Evolutionary conservation across 768 basidiomycete genomes (phyloP).

Genomic region (Albatrellus ellisii): DNA sequence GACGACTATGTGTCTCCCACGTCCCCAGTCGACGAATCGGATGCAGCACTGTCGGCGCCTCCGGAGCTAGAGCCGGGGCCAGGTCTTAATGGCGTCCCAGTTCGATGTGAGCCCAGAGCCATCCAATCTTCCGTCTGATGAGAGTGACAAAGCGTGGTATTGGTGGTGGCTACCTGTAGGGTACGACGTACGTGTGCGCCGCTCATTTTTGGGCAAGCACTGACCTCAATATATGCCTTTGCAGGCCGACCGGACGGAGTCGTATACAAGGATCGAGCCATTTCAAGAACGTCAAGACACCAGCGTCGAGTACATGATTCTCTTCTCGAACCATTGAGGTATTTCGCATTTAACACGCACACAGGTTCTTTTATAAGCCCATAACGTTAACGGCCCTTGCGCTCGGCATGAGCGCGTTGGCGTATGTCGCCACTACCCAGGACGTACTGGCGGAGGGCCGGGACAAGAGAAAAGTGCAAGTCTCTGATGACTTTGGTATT

Average conservation of each 20-base stretch:
- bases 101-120: slow-evolving; percentile 66
- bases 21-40: slow-evolving; percentile 51
- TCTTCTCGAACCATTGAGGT: slow-evolving; percentile 3
- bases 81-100: slow-evolving; percentile 61
- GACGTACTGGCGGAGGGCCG: slow-evolving; percentile 76
- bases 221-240: slow-evolving; percentile 6
- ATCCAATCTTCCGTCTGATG: slow-evolving; percentile 10
- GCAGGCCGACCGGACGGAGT: slow-evolving; percentile 72
- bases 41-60: slow-evolving; percentile 30
- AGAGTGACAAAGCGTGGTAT: slow-evolving; percentile 2
- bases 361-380: slow-evolving; percentile 79
- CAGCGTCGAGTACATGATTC: slow-evolving; percentile 54
- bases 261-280: slow-evolving; percentile 72
- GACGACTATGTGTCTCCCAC: slow-evolving; percentile 24
- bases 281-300: slow-evolving; percentile 80
- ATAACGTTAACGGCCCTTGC: slow-evolving; percentile 66
- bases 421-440: slow-evolving; percentile 73
- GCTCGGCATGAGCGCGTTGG: slow-evolving; percentile 49
- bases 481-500: slow-evolving; percentile 4
- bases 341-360: slow-evolving; percentile 3
- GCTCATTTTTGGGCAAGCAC: slow-evolving; percentile 4
- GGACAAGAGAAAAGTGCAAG: slow-evolving; percentile 73
- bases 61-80: slow-evolving; percentile 50
- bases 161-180: slow-evolving; percentile 27
- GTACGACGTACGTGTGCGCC: slow-evolving; percentile 60